A percentile compares a stretch with the other conserved stretches of the same genome.
These are phyloP conservation scores for Infundibulicybe gibba DNA, from an alignment of 768 basidiomycete species.

Conservation along the genomic window DNA sequence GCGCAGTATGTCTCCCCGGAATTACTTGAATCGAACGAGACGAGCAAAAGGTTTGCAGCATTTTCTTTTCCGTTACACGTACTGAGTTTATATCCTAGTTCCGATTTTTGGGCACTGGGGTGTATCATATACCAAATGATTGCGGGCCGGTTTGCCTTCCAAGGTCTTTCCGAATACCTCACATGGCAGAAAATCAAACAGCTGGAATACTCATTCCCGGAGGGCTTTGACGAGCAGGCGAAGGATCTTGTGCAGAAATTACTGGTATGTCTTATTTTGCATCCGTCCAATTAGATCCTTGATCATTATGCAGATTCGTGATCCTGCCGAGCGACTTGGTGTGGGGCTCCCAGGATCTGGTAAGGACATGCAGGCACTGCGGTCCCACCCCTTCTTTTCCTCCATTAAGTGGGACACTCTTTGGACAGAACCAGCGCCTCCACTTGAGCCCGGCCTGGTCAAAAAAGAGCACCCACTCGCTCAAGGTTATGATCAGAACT, in stretches of 20 bases:
- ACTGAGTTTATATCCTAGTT: constrained; percentile 40
- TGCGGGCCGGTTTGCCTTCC: constrained; percentile 87
- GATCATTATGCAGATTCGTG: constrained; percentile 38
- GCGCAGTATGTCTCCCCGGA: constrained; percentile 91
- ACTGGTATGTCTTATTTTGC: constrained; percentile 45
- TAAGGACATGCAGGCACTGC: constrained; percentile 45
- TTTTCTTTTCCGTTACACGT: not conserved
- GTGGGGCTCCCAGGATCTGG: constrained; percentile 36
- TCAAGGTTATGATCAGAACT: constrained; percentile 30
- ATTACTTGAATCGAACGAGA: constrained; percentile 69
- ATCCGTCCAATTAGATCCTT: not conserved
- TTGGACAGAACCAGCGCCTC: constrained; percentile 60
- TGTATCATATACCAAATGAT: constrained; percentile 95
- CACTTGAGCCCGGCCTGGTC: constrained; percentile 49
- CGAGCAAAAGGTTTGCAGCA: constrained; percentile 63
- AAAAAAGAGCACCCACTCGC: constrained; percentile 36
- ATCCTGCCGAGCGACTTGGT: constrained; percentile 60
- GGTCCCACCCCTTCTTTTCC: constrained; percentile 60
- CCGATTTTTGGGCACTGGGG: constrained; percentile 94
- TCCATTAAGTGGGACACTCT: constrained; percentile 57
- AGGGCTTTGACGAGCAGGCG: constrained; percentile 79
- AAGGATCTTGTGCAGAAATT: constrained; percentile 76
- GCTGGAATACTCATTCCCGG: constrained; percentile 83
- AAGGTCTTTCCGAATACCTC: constrained; percentile 87
- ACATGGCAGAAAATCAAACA: constrained; percentile 94